These are phyloP conservation scores for Hydnomerulius pinastri DNA, from an alignment of 768 basidiomycete species.

Conservation along the genomic window DNA sequence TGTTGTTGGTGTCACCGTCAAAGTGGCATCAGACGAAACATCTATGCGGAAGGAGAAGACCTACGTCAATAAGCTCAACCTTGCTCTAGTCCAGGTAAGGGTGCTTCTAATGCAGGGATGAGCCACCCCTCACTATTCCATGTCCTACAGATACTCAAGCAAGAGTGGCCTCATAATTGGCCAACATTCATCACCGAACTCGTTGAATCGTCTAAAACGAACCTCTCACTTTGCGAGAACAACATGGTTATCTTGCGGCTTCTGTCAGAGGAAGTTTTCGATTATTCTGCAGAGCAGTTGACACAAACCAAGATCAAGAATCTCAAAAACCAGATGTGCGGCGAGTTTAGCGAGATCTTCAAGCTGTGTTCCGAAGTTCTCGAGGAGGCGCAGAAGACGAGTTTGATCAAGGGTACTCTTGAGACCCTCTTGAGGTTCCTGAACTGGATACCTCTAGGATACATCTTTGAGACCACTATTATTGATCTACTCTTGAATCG, in stretches of 20 bases:
- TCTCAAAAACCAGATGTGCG: conserved; percentile 97
- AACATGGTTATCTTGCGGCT: conserved; percentile 99
- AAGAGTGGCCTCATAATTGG: conserved; percentile 99
- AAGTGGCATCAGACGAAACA: conserved; percentile 88
- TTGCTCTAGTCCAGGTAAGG: conserved; percentile 89
- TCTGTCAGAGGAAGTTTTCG: conserved; percentile 98
- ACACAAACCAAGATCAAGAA: conserved; percentile 97
- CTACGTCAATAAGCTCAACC: conserved; percentile 93
- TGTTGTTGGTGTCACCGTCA: conserved; percentile 89
- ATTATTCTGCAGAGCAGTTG: conserved; percentile 98
- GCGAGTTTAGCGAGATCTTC: conserved; percentile 97
- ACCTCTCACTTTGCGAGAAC: conserved; percentile 96
- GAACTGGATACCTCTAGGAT: conserved; percentile 99
- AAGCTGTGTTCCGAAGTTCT: conserved; percentile 95
- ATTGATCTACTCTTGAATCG: conserved; percentile 92
- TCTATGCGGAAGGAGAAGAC: conserved; percentile 91
- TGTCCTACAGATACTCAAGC: conserved; percentile 83
- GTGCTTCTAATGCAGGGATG: background rate
- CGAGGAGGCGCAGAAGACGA: conserved; percentile 95
- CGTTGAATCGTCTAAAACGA: conserved; percentile 95
- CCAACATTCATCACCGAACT: conserved; percentile 96
- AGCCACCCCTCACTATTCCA: conserved; percentile 5
- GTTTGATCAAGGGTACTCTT: conserved; percentile 89
- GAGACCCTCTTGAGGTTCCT: conserved; percentile 95
- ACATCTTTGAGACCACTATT: conserved; percentile 97